Conservation (phyloP, 2,329 filamentous ascomycete genomes). For the Fusarium camptoceras region DNA sequence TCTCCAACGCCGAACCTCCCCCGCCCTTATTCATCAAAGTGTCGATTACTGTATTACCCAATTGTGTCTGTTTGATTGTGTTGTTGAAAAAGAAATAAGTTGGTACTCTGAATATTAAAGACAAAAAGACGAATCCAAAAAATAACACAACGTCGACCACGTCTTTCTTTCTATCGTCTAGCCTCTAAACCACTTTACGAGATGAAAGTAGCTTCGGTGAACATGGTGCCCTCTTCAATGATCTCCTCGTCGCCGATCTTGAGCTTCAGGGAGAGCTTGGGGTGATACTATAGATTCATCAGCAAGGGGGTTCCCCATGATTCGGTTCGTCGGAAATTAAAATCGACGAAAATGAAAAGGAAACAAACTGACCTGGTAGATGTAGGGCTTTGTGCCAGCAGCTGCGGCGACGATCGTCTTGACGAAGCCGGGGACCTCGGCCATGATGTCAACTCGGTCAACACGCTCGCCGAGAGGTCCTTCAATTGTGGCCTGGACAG, state of each 20-base stretch:
- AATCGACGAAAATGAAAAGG: conserved; percentile 20
- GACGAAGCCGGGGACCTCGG: conserved; percentile 93
- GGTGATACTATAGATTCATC: conserved; percentile 70
- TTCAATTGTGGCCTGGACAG: conserved; percentile 76
- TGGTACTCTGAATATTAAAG: conserved; percentile 33
- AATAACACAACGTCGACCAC: not conserved
- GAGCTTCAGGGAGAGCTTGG: conserved; percentile 79
- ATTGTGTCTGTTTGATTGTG: conserved; percentile 15
- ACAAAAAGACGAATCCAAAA: conserved; percentile 8
- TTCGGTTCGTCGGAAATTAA: conserved; percentile 27
- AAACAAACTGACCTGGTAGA: conserved; percentile 80
- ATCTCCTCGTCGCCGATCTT: conserved; percentile 85
- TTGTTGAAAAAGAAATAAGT: not conserved
- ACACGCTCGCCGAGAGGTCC: conserved; percentile 74
- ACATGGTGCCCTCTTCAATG: conserved; percentile 81
- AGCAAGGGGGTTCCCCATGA: conserved; percentile 22
- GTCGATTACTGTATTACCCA: conserved; percentile 48
- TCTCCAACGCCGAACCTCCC: conserved; percentile 48
- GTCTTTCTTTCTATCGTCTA: conserved; percentile 10
- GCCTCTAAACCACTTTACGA: conserved; percentile 61
- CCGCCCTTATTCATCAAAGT: conserved; percentile 26
- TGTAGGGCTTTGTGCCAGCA: conserved; percentile 94
- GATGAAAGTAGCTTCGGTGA: conserved; percentile 97
- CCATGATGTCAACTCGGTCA: conserved; percentile 92
- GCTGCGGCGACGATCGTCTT: conserved; percentile 92